These are phyloP conservation scores for Starmerella scarabaei DNA, from an alignment of 805 yeast genomes.

Conservation along the genomic window DNA sequence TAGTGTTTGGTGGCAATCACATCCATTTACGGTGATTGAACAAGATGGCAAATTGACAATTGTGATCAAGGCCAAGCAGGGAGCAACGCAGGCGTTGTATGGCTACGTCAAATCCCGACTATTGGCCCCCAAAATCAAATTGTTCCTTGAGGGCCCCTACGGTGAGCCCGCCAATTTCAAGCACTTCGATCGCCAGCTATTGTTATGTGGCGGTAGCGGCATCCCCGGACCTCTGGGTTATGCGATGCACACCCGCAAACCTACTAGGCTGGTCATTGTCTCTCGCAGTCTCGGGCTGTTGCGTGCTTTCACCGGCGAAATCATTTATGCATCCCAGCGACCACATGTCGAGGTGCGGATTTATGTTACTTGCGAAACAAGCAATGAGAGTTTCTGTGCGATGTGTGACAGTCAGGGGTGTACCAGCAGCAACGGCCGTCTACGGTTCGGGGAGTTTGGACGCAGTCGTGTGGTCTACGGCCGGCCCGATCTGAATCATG, in stretches of 20 bases:
- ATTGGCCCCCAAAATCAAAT: not conserved
- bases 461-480: too few relatives aligned
- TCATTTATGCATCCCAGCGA: too few relatives aligned
- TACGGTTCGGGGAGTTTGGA: too few relatives aligned
- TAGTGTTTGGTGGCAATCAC: constrained; percentile 51
- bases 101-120: not conserved
- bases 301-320: too few relatives aligned
- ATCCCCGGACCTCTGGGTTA: constrained; percentile 9
- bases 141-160: constrained; percentile 6
- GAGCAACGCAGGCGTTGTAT: not conserved
- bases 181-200: constrained; percentile 1
- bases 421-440: too few relatives aligned
- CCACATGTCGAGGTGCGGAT: too few relatives aligned
- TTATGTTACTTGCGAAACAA: too few relatives aligned
- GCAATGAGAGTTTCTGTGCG: too few relatives aligned
- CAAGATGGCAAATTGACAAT: not conserved
- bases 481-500: too few relatives aligned
- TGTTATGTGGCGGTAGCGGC: constrained; percentile 11
- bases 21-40: constrained; percentile 46
- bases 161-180: constrained; percentile 2
- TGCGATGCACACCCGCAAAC: constrained; percentile 1
- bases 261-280: too few relatives aligned
- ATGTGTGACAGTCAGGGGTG: too few relatives aligned
- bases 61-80: constrained; percentile 9
- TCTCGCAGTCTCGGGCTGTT: too few relatives aligned